Conservation (phyloP, 345 rosid genomes). For the Cardamine chenopodiifolia region DNA sequence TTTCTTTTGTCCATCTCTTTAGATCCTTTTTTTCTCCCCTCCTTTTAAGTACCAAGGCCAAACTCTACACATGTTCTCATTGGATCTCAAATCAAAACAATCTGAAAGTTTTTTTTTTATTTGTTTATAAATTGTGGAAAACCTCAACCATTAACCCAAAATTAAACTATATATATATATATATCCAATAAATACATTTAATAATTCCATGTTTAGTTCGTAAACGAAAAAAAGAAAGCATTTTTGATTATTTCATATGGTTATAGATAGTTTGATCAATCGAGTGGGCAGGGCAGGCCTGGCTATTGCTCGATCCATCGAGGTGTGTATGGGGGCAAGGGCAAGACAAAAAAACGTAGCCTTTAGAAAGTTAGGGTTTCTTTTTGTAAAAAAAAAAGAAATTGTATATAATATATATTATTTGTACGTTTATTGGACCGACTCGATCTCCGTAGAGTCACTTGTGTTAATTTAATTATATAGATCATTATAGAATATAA, state of each 20-base stretch:
- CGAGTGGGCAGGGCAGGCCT: conserved; percentile 5
- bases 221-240: neutral
- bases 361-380: conserved; percentile 41
- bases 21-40: conserved; percentile 9
- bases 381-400: neutral
- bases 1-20: conserved; percentile 28
- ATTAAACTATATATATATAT: neutral
- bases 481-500: conserved; percentile 5
- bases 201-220: neutral
- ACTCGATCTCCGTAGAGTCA: conserved; percentile 30
- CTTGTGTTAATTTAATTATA: conserved; percentile 12
- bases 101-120: neutral
- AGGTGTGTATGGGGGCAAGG: conserved; percentile 26
- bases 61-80: neutral
- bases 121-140: neutral
- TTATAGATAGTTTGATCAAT: conserved; percentile 12
- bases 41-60: conserved; percentile 15
- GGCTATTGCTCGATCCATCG: conserved; percentile 28
- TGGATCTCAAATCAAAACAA: neutral
- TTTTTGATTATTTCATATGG: neutral
- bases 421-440: conserved; percentile 29
- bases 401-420: conserved; percentile 3
- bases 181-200: neutral
- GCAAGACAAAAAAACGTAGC: conserved; percentile 22
- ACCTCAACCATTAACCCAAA: neutral